These are phyloP conservation scores for Picea abies DNA, from an alignment of 83 land plant species.

Conservation along the genomic window DNA sequence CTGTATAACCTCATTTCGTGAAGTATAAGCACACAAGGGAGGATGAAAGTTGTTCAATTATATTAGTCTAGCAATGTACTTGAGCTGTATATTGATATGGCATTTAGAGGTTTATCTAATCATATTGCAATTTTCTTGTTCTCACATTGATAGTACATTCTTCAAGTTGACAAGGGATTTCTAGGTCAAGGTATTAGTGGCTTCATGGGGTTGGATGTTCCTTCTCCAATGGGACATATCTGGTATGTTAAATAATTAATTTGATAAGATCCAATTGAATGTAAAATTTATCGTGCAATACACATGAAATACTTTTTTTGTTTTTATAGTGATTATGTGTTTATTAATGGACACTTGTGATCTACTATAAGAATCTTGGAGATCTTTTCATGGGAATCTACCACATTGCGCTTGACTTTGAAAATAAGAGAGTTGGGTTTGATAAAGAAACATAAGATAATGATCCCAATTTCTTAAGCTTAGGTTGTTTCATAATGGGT, in stretches of 20 bases:
- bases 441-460: conserved; percentile 14
- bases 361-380: conserved; percentile 49
- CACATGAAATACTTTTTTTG: background rate
- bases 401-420: too few species aligned
- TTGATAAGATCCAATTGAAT: background rate
- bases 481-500: too few species aligned
- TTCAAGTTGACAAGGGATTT: conserved; percentile 36
- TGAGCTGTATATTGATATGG: too few species aligned
- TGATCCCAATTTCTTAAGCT: too few species aligned
- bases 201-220: conserved; percentile 45
- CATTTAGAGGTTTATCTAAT: too few species aligned
- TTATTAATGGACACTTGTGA: background rate
- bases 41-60: too few species aligned
- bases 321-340: background rate
- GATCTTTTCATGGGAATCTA: conserved; percentile 6
- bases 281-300: background rate
- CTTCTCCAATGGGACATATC: conserved; percentile 49
- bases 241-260: conserved; percentile 24
- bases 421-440: too few species aligned
- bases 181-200: conserved; percentile 46
- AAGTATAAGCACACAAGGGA: too few species aligned
- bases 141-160: conserved; percentile 33
- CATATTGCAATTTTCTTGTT: too few species aligned
- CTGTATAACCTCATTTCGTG: too few species aligned
- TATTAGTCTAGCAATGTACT: too few species aligned